Evolutionary conservation across 768 basidiomycete species (phyloP).

Genomic region (Pulveroboletus sp.): DNA sequence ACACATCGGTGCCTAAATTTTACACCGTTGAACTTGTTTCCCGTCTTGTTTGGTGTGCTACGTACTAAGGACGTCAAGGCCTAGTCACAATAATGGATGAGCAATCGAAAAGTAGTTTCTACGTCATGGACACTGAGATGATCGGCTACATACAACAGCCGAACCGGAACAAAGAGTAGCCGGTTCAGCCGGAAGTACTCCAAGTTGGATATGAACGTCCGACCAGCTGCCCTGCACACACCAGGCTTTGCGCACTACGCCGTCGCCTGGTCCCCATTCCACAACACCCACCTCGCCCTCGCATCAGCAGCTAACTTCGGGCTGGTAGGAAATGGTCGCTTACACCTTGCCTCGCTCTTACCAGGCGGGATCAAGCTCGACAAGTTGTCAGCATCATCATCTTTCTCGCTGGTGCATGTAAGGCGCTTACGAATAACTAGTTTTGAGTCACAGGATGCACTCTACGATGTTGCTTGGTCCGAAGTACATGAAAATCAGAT

Average conservation of each 20-base stretch:
- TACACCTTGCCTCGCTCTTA: constrained; percentile 61
- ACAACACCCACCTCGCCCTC: constrained; percentile 67
- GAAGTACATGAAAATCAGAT: constrained; percentile 94
- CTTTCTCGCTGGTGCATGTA: background rate
- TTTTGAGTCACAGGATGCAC: constrained; percentile 86
- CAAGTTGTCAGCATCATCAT: constrained; percentile 55
- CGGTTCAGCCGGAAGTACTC: background rate
- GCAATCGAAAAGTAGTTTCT: too few species aligned
- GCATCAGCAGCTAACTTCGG: constrained; percentile 93
- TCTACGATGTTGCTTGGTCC: constrained; percentile 93
- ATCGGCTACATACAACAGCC: too few species aligned
- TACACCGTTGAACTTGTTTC: too few species aligned
- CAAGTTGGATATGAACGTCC: constrained; percentile 2
- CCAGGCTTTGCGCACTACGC: constrained; percentile 85
- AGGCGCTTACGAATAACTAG: constrained; percentile 36
- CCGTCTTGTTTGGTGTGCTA: too few species aligned
- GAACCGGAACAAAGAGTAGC: background rate
- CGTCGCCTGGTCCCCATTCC: constrained; percentile 84
- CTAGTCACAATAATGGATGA: too few species aligned
- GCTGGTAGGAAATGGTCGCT: constrained; percentile 90
- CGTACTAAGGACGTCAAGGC: too few species aligned
- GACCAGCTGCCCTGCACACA: constrained; percentile 57
- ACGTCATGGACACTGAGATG: too few species aligned
- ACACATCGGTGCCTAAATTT: too few species aligned
- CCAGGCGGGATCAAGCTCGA: constrained; percentile 52